phyloP scores from a whole-genome alignment of 148 eudicot species.

The Persicaria tinctoria region DNA sequence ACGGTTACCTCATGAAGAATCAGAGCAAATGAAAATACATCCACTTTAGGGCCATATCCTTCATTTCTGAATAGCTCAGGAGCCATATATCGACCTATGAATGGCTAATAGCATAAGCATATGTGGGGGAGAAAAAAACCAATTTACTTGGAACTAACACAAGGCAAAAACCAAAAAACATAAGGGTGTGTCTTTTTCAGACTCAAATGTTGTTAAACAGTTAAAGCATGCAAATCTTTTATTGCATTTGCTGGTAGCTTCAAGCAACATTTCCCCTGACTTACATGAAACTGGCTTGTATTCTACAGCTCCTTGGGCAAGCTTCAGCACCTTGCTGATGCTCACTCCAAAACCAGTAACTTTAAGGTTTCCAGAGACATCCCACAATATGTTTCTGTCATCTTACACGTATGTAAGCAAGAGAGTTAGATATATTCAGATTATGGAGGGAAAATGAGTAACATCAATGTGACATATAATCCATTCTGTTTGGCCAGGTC shows the following conservation, averaged over 20 bases:
- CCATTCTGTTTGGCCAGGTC: slow-evolving; percentile 24
- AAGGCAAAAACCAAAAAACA: background rate
- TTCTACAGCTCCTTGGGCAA: slow-evolving; percentile 56
- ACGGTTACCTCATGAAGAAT: slow-evolving; percentile 84
- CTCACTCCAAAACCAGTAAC: slow-evolving; percentile 93
- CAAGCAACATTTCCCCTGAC: slow-evolving; percentile 15
- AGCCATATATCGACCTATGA: slow-evolving; percentile 83
- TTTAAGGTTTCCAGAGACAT: slow-evolving; percentile 92
- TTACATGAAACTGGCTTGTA: slow-evolving; percentile 61
- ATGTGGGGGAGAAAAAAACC: background rate
- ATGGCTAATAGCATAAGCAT: slow-evolving; percentile 9
- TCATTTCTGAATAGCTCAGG: slow-evolving; percentile 89
- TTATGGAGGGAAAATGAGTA: background rate
- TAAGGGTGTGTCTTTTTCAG: background rate
- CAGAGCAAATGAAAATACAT: slow-evolving; percentile 93
- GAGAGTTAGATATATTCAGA: slow-evolving; percentile 18
- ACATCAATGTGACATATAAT: background rate
- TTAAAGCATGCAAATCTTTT: background rate
- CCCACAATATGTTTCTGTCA: slow-evolving; percentile 94
- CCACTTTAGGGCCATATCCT: slow-evolving; percentile 90
- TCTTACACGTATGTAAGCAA: slow-evolving; percentile 30
- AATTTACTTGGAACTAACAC: background rate
- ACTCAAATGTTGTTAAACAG: background rate
- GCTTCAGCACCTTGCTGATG: slow-evolving; percentile 78
- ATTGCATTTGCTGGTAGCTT: too few relatives aligned